Conservation (phyloP, 2,329 filamentous ascomycete genomes). For the Teratosphaeria zuluensis region DNA sequence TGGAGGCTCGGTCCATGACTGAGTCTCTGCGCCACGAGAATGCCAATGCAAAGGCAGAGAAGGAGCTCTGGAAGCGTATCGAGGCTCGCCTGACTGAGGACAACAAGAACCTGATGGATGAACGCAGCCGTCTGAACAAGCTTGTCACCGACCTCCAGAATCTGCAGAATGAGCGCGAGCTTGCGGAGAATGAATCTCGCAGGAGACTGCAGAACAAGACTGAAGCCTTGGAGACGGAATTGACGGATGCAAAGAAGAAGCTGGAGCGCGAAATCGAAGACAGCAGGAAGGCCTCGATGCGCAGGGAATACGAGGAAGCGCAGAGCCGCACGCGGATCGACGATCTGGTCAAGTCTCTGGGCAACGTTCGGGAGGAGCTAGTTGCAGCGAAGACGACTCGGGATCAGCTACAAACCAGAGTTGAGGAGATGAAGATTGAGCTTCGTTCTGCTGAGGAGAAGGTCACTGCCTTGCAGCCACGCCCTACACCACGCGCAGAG, state of each 20-base stretch:
- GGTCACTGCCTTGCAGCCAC: conserved; percentile 69
- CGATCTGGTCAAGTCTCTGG: conserved; percentile 71
- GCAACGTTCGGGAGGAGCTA: conserved; percentile 76
- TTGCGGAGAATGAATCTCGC: conserved; percentile 70
- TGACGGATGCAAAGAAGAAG: conserved; percentile 70
- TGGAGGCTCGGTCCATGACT: conserved; percentile 70
- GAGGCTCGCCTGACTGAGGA: conserved; percentile 82
- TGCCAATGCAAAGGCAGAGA: conserved; percentile 88
- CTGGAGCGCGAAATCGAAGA: conserved; percentile 76
- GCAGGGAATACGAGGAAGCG: conserved; percentile 82
- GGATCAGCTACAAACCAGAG: conserved; percentile 79
- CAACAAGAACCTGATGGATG: conserved; percentile 73
- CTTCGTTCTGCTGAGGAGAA: conserved; percentile 84
- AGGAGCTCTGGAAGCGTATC: conserved; percentile 87
- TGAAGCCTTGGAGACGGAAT: conserved; percentile 69
- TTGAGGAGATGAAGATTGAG: conserved; percentile 82
- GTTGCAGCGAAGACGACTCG: conserved; percentile 76
- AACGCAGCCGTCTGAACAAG: conserved; percentile 73
- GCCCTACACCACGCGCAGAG: conserved; percentile 51
- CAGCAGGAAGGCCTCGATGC: conserved; percentile 67
- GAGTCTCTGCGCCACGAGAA: conserved; percentile 87
- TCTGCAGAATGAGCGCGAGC: conserved; percentile 83
- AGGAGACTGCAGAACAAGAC: conserved; percentile 69
- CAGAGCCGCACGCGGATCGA: conserved; percentile 88
- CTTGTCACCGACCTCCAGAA: conserved; percentile 77